Evolutionary conservation across 73 alveolate genomes (phyloP).

Genomic region (Durusdinium trenchii): DNA sequence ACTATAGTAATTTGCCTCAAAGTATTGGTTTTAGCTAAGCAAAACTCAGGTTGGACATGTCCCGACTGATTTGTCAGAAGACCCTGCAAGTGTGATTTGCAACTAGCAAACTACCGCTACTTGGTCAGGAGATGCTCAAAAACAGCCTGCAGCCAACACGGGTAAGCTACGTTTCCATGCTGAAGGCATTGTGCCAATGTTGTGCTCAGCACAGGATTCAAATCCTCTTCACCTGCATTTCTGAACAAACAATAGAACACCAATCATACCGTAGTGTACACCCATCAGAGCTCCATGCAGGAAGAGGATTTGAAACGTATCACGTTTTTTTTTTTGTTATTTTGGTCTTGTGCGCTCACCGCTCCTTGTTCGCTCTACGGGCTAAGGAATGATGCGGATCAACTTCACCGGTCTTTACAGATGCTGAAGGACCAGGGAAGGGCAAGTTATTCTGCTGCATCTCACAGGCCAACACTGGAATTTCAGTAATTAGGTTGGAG

Average conservation of each 20-base stretch:
- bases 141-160: neutral
- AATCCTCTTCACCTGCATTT: no score
- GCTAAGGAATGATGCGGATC: no score
- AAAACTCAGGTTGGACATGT: neutral
- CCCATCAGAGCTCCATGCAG: no score
- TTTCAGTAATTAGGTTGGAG: neutral
- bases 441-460: neutral
- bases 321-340: no score
- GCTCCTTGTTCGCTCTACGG: no score
- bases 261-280: no score
- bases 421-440: constrained; percentile 35
- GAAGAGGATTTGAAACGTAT: no score
- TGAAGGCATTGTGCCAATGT: neutral
- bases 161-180: constrained; percentile 24
- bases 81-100: neutral
- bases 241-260: no score
- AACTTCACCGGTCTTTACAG: neutral
- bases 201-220: neutral
- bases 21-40: neutral
- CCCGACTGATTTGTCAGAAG: neutral
- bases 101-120: neutral
- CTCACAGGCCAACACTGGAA: neutral
- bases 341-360: no score
- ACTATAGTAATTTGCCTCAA: no score
- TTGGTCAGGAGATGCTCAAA: neutral